Percentiles rank a stretch among this genome's conserved stretches.
Evolutionary conservation across 352 stramenopile species (phyloP).

Genomic region (Globisporangium nagaii): DNA sequence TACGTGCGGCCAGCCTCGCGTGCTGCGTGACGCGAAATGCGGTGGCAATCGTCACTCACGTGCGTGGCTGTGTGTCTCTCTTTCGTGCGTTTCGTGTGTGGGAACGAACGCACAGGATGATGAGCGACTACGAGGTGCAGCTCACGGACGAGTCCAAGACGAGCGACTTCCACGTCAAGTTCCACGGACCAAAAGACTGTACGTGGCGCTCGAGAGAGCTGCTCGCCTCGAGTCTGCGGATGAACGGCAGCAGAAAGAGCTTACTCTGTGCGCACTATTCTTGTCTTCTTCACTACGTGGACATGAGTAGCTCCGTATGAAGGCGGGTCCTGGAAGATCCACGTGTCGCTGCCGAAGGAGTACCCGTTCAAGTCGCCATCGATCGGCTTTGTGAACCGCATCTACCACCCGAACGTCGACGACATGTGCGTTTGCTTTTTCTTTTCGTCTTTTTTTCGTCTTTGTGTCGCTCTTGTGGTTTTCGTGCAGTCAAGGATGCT

Average conservation of each 20-base stretch:
- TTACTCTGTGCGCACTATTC: too few species aligned
- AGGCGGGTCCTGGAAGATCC: slow-evolving; percentile 91
- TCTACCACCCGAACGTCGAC: slow-evolving; percentile 93
- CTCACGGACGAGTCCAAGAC: slow-evolving; percentile 79
- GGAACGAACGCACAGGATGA: slow-evolving; percentile 52
- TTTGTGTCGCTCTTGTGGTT: too few species aligned
- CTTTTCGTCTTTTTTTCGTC: neutral
- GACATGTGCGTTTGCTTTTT: slow-evolving; percentile 58
- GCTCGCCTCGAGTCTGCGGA: too few species aligned
- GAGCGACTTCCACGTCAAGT: slow-evolving; percentile 83
- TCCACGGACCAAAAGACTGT: slow-evolving; percentile 83
- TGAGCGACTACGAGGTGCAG: slow-evolving; percentile 88
- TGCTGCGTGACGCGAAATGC: neutral
- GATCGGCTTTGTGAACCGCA: slow-evolving; percentile 91
- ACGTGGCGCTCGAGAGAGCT: slow-evolving; percentile 11
- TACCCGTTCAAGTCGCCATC: slow-evolving; percentile 93
- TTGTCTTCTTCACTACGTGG: too few species aligned
- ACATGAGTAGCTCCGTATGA: slow-evolving; percentile 78
- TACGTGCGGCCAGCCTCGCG: too few species aligned
- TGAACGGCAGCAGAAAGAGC: too few species aligned
- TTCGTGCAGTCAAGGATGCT: too few species aligned
- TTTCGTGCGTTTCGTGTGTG: neutral
- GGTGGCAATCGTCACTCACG: neutral
- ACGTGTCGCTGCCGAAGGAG: slow-evolving; percentile 89
- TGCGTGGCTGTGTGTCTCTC: neutral